Conservation (phyloP, 2,329 filamentous ascomycete species). For the Metarhizium robertsii region DNA sequence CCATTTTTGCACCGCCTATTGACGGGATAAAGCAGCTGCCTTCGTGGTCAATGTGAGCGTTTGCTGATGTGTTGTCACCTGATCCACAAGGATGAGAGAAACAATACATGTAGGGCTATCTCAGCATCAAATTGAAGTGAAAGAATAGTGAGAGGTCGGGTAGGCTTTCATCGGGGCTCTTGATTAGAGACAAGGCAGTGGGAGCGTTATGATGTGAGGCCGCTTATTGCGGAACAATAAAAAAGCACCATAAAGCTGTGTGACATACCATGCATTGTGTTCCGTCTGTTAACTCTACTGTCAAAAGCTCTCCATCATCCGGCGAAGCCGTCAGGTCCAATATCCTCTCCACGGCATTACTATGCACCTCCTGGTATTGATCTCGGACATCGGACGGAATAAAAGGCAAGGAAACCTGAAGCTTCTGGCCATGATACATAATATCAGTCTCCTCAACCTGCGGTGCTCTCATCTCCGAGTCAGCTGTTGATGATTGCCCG, state of each 20-base stretch:
- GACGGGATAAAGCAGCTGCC: too few species aligned
- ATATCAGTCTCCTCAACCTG: not conserved
- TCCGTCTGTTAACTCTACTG: constrained; percentile 37
- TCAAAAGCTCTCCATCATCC: constrained; percentile 19
- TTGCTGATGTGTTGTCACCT: not conserved
- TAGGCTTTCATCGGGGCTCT: not conserved
- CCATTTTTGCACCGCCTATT: not conserved
- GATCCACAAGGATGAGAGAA: not conserved
- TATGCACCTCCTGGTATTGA: constrained; percentile 23
- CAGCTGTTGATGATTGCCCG: not conserved
- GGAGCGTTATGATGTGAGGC: not conserved
- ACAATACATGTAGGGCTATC: not conserved
- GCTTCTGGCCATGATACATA: not conserved
- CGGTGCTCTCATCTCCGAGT: not conserved
- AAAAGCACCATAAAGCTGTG: not conserved
- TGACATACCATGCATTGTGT: constrained; percentile 29
- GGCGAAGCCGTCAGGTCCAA: constrained; percentile 18
- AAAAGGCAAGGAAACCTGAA: constrained; percentile 23
- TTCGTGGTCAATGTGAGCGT: not conserved
- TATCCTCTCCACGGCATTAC: constrained; percentile 28
- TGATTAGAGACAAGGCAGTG: not conserved
- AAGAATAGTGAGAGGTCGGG: not conserved
- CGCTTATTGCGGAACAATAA: not conserved
- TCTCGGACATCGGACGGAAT: constrained; percentile 16
- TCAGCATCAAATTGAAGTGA: not conserved